Evolutionary conservation across 495 filamentous ascomycete genomes (phyloP).

Genomic region (Aspergillus sparsus): DNA sequence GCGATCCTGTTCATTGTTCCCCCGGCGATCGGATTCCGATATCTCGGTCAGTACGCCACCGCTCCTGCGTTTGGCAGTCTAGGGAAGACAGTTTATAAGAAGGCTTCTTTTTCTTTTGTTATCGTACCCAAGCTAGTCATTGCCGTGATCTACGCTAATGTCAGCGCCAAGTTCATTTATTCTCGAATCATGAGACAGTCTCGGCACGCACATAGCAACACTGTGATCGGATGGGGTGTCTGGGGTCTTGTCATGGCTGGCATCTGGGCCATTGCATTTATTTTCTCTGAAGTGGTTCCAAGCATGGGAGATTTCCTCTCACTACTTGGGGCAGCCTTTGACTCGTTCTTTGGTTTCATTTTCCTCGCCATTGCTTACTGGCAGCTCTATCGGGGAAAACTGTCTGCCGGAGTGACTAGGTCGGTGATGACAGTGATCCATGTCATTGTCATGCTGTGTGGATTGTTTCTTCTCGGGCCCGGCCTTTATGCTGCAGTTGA

Average conservation of each 20-base stretch:
- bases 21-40: slow-evolving; percentile 53
- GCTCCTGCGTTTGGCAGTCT: slow-evolving; percentile 55
- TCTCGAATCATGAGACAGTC: slow-evolving; percentile 48
- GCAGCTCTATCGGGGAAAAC: slow-evolving; percentile 41
- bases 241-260: slow-evolving; percentile 48
- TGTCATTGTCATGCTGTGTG: slow-evolving; percentile 40
- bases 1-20: slow-evolving; percentile 56
- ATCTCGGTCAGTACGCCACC: slow-evolving; percentile 50
- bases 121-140: slow-evolving; percentile 53
- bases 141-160: slow-evolving; percentile 54
- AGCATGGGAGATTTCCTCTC: slow-evolving; percentile 54
- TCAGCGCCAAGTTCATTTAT: slow-evolving; percentile 53
- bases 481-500: slow-evolving; percentile 55
- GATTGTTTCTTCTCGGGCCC: slow-evolving; percentile 52
- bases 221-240: slow-evolving; percentile 49
- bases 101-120: slow-evolving; percentile 47
- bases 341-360: slow-evolving; percentile 45
- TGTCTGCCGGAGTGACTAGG: slow-evolving; percentile 32
- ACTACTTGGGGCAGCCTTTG: slow-evolving; percentile 49
- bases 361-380: slow-evolving; percentile 54
- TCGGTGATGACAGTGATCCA: slow-evolving; percentile 45
- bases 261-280: slow-evolving; percentile 49
- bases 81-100: slow-evolving; percentile 47
- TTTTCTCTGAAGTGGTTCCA: slow-evolving; percentile 54
- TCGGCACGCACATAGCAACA: slow-evolving; percentile 51